Percentiles rank a stretch among this genome's conserved stretches.
Conservation (phyloP, 495 filamentous ascomycete species). For the Aspergillus sclerotiicarbonarius region DNA sequence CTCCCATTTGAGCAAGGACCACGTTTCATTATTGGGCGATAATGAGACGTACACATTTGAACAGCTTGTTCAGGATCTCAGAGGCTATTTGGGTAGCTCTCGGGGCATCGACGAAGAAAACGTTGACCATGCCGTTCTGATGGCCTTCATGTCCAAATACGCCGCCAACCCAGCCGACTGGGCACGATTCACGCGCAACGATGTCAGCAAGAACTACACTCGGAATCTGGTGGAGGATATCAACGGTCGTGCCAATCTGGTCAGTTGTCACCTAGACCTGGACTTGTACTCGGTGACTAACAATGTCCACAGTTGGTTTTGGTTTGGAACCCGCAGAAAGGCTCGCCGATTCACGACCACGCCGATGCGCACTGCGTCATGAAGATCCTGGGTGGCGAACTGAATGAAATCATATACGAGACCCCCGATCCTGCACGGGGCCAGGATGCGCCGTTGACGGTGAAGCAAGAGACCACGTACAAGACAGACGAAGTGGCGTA, state of each 20-base stretch:
- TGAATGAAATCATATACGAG: constrained; percentile 73
- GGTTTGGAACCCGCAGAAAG: constrained; percentile 84
- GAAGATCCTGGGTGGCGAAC: constrained; percentile 52
- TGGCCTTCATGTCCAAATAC: constrained; percentile 32
- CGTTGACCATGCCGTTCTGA: constrained; percentile 13
- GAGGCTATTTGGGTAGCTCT: constrained; percentile 27
- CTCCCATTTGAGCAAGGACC: neutral
- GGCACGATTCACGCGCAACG: constrained; percentile 33
- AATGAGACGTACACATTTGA: constrained; percentile 23
- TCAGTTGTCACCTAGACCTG: constrained; percentile 9
- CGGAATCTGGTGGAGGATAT: constrained; percentile 40
- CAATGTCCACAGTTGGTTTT: constrained; percentile 60
- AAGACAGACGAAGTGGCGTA: constrained; percentile 65
- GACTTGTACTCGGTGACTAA: constrained; percentile 1
- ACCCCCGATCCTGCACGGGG: constrained; percentile 50
- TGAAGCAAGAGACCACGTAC: constrained; percentile 31
- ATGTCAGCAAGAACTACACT: constrained; percentile 39
- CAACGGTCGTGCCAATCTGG: constrained; percentile 38
- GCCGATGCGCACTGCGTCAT: constrained; percentile 74
- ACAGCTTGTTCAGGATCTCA: constrained; percentile 31
- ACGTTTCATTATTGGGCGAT: neutral
- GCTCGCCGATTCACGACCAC: constrained; percentile 81
- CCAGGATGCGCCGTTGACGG: constrained; percentile 18
- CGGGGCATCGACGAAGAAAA: constrained; percentile 31
- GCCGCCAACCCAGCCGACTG: constrained; percentile 33